A percentile compares a stretch with the other conserved stretches of the same genome.
phyloP scores from a whole-genome alignment of 441 rosid species.

The Gossypium gossypioides region DNA sequence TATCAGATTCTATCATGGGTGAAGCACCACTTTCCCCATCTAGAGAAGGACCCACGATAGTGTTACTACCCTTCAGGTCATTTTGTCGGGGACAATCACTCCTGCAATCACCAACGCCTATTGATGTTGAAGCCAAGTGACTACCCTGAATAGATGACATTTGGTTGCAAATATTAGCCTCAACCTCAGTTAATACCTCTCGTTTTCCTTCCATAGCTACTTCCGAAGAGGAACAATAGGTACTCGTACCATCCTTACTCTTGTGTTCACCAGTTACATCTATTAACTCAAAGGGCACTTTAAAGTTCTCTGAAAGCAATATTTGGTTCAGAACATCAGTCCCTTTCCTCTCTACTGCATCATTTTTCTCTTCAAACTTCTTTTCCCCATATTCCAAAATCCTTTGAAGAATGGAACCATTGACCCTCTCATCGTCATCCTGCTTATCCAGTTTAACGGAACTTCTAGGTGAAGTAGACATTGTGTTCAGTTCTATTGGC shows the following conservation, averaged over 20 bases:
- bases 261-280: background rate
- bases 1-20: constrained; percentile 20
- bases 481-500: constrained; percentile 6
- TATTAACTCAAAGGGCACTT: background rate
- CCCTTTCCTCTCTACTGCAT: background rate
- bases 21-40: constrained; percentile 17
- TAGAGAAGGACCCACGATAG: background rate
- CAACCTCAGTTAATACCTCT: constrained; percentile 16
- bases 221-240: background rate
- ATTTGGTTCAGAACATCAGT: background rate
- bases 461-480: constrained; percentile 12
- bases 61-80: constrained; percentile 17
- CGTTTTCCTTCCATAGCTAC: constrained; percentile 19
- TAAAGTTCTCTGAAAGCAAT: background rate
- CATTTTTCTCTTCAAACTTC: constrained; percentile 14
- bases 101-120: constrained; percentile 15
- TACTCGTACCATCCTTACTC: constrained; percentile 15
- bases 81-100: constrained; percentile 18
- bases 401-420: background rate
- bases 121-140: constrained; percentile 18
- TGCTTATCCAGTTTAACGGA: background rate
- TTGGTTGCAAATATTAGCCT: constrained; percentile 17
- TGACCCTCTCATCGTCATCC: constrained; percentile 6
- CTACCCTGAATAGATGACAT: constrained; percentile 14
- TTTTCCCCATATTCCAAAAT: constrained; percentile 13